Conservation (phyloP, 2,329 filamentous ascomycete genomes). For the Scedosporium apiospermum region DNA sequence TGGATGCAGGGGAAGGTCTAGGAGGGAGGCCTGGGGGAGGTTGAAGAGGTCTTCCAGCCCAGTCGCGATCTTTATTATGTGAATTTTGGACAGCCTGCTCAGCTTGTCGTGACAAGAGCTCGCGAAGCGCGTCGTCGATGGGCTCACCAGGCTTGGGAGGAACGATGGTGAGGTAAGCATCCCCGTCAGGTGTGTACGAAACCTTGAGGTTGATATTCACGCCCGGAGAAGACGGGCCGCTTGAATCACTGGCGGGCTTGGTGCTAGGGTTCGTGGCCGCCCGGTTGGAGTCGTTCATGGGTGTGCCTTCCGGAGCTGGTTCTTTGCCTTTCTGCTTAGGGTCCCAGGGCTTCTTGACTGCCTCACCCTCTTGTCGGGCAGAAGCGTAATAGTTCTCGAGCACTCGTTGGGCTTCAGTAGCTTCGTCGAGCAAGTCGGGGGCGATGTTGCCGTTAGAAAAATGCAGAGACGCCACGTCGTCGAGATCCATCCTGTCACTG, state of each 20-base stretch:
- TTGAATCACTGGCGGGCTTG: background rate
- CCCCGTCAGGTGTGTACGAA: background rate
- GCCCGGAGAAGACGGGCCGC: background rate
- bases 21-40: background rate
- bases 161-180: background rate
- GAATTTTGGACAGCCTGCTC: background rate
- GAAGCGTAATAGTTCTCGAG: background rate
- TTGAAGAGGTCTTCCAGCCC: background rate
- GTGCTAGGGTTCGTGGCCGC: background rate
- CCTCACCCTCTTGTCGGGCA: background rate
- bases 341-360: background rate
- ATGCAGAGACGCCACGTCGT: background rate
- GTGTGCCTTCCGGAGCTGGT: background rate
- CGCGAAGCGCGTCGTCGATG: background rate
- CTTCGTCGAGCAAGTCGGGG: background rate
- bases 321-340: background rate
- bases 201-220: background rate
- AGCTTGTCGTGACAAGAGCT: background rate
- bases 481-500: background rate
- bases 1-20: background rate
- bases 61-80: background rate
- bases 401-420: background rate
- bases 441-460: background rate
- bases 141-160: background rate
- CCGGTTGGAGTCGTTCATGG: background rate